Evolutionary conservation across 306 rosid species (phyloP).

Genomic region (Vigna hirtella): DNA sequence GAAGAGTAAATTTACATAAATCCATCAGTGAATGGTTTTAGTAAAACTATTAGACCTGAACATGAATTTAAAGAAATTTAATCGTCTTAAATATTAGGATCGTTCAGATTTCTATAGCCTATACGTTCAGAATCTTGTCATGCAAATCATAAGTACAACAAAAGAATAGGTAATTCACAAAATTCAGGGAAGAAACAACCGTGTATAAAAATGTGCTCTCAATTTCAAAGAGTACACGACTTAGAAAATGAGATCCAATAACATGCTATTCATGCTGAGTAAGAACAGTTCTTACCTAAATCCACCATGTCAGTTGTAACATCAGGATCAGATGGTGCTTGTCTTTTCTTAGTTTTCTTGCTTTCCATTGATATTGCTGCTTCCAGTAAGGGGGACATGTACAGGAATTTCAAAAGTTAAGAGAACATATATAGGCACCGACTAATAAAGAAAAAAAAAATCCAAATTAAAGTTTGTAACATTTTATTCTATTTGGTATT

Average conservation of each 20-base stretch:
- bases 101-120: too few relatives aligned
- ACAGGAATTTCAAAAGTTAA: slow-evolving; percentile 31
- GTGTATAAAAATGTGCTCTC: not conserved
- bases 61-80: slow-evolving; percentile 26
- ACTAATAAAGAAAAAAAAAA: not conserved
- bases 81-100: too few relatives aligned
- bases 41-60: too few relatives aligned
- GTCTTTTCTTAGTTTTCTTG: slow-evolving; percentile 29
- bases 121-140: too few relatives aligned
- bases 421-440: slow-evolving; percentile 22
- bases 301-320: slow-evolving; percentile 7
- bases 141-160: too few relatives aligned
- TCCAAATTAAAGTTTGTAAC: not conserved
- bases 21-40: too few relatives aligned
- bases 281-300: slow-evolving; percentile 21
- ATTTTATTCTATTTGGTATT: slow-evolving; percentile 14
- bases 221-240: not conserved
- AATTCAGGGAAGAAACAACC: too few relatives aligned
- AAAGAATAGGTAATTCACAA: too few relatives aligned
- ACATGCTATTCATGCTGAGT: not conserved
- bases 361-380: not conserved
- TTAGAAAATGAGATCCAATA: slow-evolving; percentile 27
- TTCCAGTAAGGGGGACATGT: not conserved
- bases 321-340: slow-evolving; percentile 30
- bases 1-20: not conserved